Conservation (phyloP, 2,329 filamentous ascomycete species). For the Thelonectria rubi region DNA sequence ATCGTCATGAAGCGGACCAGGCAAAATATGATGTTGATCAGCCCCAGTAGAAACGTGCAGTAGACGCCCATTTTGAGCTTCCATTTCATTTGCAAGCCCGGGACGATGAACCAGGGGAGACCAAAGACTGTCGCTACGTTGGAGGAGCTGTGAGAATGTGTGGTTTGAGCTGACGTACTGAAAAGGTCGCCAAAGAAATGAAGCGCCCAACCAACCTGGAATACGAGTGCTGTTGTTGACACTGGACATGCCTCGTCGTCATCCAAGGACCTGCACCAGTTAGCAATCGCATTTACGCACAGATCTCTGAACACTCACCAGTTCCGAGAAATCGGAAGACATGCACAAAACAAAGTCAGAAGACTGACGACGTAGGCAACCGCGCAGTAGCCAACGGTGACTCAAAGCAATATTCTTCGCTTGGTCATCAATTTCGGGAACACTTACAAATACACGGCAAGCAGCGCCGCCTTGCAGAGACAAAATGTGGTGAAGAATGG, state of each 20-base stretch:
- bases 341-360: not conserved
- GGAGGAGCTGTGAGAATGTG: not conserved
- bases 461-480: constrained; percentile 33
- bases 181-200: constrained; percentile 11
- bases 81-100: not conserved
- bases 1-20: constrained; percentile 34
- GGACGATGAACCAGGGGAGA: constrained; percentile 14
- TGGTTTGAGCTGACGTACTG: not conserved
- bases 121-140: not conserved
- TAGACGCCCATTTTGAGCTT: constrained; percentile 7
- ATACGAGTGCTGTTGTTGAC: not conserved
- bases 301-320: not conserved
- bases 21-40: constrained; percentile 34
- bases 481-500: constrained; percentile 38
- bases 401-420: constrained; percentile 9
- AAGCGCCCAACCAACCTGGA: not conserved
- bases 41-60: constrained; percentile 30
- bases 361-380: not conserved
- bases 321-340: not conserved
- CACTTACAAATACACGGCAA: constrained; percentile 6
- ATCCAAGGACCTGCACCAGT: not conserved
- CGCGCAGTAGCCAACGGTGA: not conserved
- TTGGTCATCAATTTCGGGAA: constrained; percentile 11
- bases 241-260: not conserved
- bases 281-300: not conserved